Evolutionary conservation across 1,284 basidiomycete species (phyloP), one percentile per base, ranked within the genome.

Genomic region (Inonotus hispidus): DNA sequence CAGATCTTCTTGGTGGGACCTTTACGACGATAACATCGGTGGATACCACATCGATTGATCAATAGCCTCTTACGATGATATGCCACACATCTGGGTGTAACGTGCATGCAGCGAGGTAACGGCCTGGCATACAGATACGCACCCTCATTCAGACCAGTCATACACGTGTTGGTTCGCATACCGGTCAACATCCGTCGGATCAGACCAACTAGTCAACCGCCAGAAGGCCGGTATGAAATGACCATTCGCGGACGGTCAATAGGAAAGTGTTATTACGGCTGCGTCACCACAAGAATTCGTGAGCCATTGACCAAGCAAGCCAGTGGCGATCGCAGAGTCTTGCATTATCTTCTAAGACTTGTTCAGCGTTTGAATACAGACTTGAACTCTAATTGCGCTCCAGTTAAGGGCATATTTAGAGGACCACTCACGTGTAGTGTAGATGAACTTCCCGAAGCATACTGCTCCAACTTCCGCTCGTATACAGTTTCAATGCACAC

Each of bases 51-150:
- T 63, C 62, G 58, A 59, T 59, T 52, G 54, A 63, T 63, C 62
- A 63, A 16, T 60, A 46, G 47, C 56, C 56, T 41, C 38, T 38
- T 39, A 38, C 13, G 49, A 60, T 60, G 35, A 35, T 35, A 49
- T 56, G 53, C 49, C n/a, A 52, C 58, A 49, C 53, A 55, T 60
- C 41, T 58, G 25, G 23, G 19, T 53, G 58, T 63, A 63, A 60
- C 62, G 62, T 63, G 62, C 62, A 35, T 60, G 58, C 62, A 60
- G 62, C 62, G 52, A 59, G 62, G 58, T 43, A 19, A 46, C 21
- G 58, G 56, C 21, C 52, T 32, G 37, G 58, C 37, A 45, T 23
- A 49, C 47, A 7, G 25, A 25, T 45, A 53, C 41, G n/a, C 50
- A 62, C 57, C 46, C 46, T 38, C 45, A 57, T 54, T 47, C 56